Evolutionary conservation across 1,284 basidiomycete genomes (phyloP), one percentile per base, ranked within the genome.

Genomic region (Golubevia sp.): DNA sequence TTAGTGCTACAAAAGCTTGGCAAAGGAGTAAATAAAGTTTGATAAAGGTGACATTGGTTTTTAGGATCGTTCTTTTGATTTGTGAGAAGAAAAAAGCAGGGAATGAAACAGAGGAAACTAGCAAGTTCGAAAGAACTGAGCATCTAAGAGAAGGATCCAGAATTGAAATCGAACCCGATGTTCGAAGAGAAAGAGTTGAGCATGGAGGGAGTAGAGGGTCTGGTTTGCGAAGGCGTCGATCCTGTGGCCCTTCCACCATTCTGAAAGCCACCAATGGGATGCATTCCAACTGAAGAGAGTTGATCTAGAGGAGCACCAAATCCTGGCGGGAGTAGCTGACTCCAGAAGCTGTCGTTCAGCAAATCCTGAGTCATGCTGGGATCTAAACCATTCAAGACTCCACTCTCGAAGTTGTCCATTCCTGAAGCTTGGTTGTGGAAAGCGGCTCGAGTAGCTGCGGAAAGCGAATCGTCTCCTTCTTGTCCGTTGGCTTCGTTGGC

Each of bases 281-380:
- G 38, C 38, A 44, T 44, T 44, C 38, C 38, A 44, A 44, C 38
- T 8, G 11, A 13, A 8, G 38, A 44, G 38, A 44, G 38, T 44
- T 44, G 38, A 27, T 58, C 56, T 13, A 49, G 23, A 26, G 61
- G 24, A 49, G 25, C 55, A n/a, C 61, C 66, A 59, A 78, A 76
- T 21, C 76, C 76, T 15, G 74, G 74, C 0, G 76, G 76, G 1
- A 78, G 60, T 4, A 78, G 63, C 0, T 68, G 68, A 38, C 67
- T 66, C 76, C 76, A 78, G 57, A 76, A 78, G 44, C 67, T 70
- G 51, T 76, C 74, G 38, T 66, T 61, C 20, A 67, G 58, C n/a
- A n/a, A n/a, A n/a, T n/a, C n/a, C n/a, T n/a, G n/a, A n/a, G n/a
- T n/a, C 18, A 67, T 49, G 30, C 20, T 56, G 7, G 49, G 21